Evolutionary conservation across 2,329 filamentous ascomycete genomes (phyloP), one percentile per base, ranked within the genome.

Genomic region (Apiospora hydei): DNA sequence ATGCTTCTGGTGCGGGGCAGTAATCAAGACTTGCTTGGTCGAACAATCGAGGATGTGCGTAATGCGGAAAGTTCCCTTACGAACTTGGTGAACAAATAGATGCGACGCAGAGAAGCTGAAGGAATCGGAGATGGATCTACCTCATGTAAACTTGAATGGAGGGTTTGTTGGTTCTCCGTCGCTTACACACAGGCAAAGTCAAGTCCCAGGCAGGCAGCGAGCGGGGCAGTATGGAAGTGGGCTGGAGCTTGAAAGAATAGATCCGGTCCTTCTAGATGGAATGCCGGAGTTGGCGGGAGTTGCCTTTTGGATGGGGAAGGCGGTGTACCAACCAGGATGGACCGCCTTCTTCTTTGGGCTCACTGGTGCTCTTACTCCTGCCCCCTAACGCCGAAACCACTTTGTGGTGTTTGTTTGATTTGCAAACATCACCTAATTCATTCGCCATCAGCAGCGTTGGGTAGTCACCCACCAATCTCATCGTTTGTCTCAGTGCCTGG

Each of bases 221-320:
- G 57, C 57, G 34, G 57, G 34, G 57, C 57, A 41, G 34, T 18
- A 24, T 41, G 57, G 34, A 41, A 41, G 57, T 64, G 34, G 57
- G 57, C 57, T 64, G 57, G 57, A 64, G 57, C 57, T 64, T 64
- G 34, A 41, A 41, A 18, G 57, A 64, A 64, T 64, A 64, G 57
- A 64, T 64, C 57, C 57, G 57, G 57, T n/a, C 21, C 57, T 64
- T 64, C 57, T 64, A 64, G 57, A 64, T 41, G 34, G 57, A 61
- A 61, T 38, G 53, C 16, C 8, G 16, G 53, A 61, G 16, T 3
- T 21, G 26, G 26, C 26, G 26, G 26, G 26, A 30, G 26, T 30
- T 30, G 26, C 26, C 2, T n/a, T 16, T 64, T 64, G 21, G 11
- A 64, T 24, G 13, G 21, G 57, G 57, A 41, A 64, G 57, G 57